Evolutionary conservation across 2,329 filamentous ascomycete species (phyloP).

Genomic region (Ceratocystis cubensis): DNA sequence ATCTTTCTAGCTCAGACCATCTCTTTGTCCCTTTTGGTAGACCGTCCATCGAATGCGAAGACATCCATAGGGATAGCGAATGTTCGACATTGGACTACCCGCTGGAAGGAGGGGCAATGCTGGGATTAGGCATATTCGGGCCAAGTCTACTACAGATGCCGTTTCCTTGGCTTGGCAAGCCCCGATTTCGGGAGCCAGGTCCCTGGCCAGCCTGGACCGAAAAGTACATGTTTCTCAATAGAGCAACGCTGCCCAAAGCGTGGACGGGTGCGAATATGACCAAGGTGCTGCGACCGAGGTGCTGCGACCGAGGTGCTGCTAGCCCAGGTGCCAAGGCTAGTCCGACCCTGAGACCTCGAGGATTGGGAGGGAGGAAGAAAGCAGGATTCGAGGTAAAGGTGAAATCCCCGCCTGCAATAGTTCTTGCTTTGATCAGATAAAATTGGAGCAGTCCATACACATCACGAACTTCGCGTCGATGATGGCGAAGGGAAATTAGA

Average conservation of each 20-base stretch:
- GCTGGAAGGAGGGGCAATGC: background rate
- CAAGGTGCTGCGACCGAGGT: background rate
- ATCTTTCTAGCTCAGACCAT: background rate
- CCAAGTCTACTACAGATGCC: background rate
- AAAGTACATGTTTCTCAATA: background rate
- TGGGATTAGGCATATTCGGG: background rate
- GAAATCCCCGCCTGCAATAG: background rate
- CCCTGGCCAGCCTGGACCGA: background rate
- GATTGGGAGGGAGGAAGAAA: background rate
- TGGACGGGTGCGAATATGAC: background rate
- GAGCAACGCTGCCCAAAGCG: no score
- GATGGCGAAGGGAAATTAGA: background rate
- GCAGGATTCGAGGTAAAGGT: background rate
- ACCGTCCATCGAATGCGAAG: background rate
- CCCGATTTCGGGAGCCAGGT: background rate
- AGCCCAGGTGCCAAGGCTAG: background rate
- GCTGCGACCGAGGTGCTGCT: background rate
- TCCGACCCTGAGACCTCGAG: background rate
- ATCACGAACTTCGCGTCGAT: background rate
- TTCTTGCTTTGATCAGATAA: slow-evolving; percentile 3
- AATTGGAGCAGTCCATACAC: background rate
- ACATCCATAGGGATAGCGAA: background rate
- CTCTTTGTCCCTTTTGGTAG: background rate
- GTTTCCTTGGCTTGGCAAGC: background rate
- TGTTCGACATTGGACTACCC: background rate